Conservation (phyloP, 2,329 filamentous ascomycete species). For the Talaromyces sp. region DNA sequence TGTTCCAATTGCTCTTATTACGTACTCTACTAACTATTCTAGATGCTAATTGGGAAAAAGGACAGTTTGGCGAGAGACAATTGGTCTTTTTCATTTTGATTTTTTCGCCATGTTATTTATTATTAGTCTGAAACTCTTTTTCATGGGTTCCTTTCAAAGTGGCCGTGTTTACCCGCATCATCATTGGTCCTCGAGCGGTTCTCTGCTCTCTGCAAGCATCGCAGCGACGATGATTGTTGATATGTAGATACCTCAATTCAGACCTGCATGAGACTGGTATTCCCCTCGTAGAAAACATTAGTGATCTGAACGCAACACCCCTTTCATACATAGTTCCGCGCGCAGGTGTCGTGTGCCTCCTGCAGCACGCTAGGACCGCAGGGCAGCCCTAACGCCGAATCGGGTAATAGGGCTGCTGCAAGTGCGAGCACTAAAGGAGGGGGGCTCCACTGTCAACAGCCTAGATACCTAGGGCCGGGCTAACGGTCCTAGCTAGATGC, state of each 20-base stretch:
- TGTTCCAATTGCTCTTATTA: neutral
- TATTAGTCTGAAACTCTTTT: neutral
- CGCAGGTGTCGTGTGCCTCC: slow-evolving; percentile 19
- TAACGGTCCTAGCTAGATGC: neutral
- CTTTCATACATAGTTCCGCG: slow-evolving; percentile 20
- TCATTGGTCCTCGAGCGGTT: no score
- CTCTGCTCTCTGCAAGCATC: no score
- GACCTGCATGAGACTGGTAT: neutral
- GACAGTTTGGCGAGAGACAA: neutral
- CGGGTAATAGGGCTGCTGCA: slow-evolving; percentile 25
- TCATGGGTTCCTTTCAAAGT: slow-evolving; percentile 1
- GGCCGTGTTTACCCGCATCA: neutral
- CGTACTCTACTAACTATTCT: neutral
- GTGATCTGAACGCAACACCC: neutral
- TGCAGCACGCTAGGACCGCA: slow-evolving; percentile 7
- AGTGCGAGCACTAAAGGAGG: neutral
- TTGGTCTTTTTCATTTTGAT: slow-evolving; percentile 1
- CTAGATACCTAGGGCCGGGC: no score
- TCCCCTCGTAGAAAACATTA: neutral
- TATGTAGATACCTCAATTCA: neutral
- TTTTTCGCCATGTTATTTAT: neutral
- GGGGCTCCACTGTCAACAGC: no score
- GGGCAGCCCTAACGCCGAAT: slow-evolving; percentile 27
- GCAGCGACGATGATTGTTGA: no score
- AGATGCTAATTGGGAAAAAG: no score